These are phyloP conservation scores for Crataegus laevigata DNA, from an alignment of 306 rosid species.

Conservation along the genomic window DNA sequence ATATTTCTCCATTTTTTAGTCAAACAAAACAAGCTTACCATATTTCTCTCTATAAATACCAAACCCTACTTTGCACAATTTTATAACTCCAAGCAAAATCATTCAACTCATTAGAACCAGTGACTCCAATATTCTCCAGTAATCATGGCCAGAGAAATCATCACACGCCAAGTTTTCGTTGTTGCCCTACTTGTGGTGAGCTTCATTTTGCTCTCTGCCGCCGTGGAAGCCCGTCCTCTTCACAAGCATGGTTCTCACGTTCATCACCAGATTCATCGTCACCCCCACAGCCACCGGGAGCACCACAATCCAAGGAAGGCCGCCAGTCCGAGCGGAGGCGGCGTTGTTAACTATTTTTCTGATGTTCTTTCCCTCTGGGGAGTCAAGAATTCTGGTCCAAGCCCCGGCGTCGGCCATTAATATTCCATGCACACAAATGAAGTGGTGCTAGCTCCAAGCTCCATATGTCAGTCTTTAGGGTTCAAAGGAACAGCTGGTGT, in stretches of 20 bases:
- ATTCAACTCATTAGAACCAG: not conserved
- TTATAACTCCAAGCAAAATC: not conserved
- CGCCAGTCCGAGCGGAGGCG: conserved; percentile 1
- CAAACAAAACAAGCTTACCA: not conserved
- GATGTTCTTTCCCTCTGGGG: conserved; percentile 23
- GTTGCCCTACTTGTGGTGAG: conserved; percentile 8
- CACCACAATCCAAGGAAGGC: conserved; percentile 2
- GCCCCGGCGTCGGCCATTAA: conserved; percentile 26
- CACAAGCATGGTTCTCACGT: not conserved
- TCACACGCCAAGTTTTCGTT: not conserved
- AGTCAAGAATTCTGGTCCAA: conserved; percentile 24
- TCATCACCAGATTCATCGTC: not conserved
- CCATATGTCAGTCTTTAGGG: not conserved
- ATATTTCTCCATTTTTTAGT: not conserved
- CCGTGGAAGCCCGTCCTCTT: conserved; percentile 15
- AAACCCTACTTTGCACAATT: not conserved
- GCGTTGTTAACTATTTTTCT: not conserved
- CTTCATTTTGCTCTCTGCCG: conserved; percentile 9
- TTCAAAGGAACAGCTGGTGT: not conserved
- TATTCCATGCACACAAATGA: not conserved
- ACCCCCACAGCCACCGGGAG: not conserved
- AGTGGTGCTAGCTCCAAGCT: not conserved
- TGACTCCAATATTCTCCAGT: not conserved
- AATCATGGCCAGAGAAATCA: conserved; percentile 19
- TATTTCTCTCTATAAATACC: not conserved